These are phyloP conservation scores for Plantago coronopus DNA, from an alignment of 305 asterid species.

Conservation along the genomic window DNA sequence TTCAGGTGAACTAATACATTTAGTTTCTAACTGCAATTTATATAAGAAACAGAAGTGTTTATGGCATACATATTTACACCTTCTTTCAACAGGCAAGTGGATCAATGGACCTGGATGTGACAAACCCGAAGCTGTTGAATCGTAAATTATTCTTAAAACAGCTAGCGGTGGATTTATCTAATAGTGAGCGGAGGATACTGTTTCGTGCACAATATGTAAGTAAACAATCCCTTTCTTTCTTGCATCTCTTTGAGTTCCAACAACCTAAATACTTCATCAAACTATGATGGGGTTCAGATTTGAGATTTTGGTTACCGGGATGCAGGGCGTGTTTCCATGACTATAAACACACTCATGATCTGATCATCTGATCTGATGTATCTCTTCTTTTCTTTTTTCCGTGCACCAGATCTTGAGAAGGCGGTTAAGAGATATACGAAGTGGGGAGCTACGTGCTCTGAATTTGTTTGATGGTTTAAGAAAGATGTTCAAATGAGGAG, in stretches of 20 bases:
- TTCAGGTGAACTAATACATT: slow-evolving; percentile 49
- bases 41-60: too few species aligned
- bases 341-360: neutral
- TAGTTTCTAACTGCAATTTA: neutral
- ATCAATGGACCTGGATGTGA: slow-evolving; percentile 85
- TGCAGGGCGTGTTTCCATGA: too few species aligned
- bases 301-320: too few species aligned
- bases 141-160: slow-evolving; percentile 83
- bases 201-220: slow-evolving; percentile 95
- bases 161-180: slow-evolving; percentile 83
- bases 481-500: slow-evolving; percentile 57
- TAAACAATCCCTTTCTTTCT: slow-evolving; percentile 14
- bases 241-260: neutral
- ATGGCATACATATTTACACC: neutral
- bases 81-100: slow-evolving; percentile 63
- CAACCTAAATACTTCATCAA: neutral
- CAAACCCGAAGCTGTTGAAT: slow-evolving; percentile 83
- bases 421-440: slow-evolving; percentile 70
- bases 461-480: slow-evolving; percentile 60
- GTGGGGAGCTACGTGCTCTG: slow-evolving; percentile 75
- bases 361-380: too few species aligned
- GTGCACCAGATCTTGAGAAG: slow-evolving; percentile 72
- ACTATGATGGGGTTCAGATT: too few species aligned
- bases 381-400: neutral
- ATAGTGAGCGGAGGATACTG: slow-evolving; percentile 76